phyloP scores from a whole-genome alignment of 345 rosid species.

The Ricinus communis region DNA sequence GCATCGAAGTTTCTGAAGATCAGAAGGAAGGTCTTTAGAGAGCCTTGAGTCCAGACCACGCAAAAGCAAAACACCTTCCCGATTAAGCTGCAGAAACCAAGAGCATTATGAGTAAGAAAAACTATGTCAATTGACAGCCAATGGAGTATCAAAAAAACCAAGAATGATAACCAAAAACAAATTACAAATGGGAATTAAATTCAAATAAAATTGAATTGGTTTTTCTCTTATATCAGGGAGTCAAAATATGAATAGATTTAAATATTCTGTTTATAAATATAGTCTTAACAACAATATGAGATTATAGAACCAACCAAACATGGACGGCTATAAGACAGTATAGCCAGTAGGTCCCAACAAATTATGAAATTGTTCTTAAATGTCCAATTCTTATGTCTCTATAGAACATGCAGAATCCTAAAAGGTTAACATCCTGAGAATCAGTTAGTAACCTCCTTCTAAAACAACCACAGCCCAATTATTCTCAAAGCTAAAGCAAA shows the following conservation, averaged over 20 bases:
- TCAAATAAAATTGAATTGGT: neutral
- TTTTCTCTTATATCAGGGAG: neutral
- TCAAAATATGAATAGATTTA: neutral
- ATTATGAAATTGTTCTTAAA: neutral
- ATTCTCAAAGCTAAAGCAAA: neutral
- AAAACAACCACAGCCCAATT: neutral
- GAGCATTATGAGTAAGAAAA: constrained; percentile 13
- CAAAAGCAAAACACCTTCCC: constrained; percentile 84
- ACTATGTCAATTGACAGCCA: neutral
- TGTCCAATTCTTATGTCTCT: neutral
- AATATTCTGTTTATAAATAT: neutral
- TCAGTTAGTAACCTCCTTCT: constrained; percentile 2
- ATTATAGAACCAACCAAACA: neutral
- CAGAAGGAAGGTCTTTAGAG: constrained; percentile 86
- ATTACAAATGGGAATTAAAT: neutral
- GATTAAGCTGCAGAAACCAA: constrained; percentile 58
- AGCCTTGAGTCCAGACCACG: constrained; percentile 93
- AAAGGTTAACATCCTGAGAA: neutral
- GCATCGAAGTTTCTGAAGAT: constrained; percentile 94
- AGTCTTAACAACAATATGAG: neutral
- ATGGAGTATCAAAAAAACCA: neutral
- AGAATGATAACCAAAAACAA: neutral
- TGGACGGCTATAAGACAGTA: neutral
- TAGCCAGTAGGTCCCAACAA: neutral
- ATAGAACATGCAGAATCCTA: neutral